These are phyloP conservation scores for Aspergillus sp. DNA, from an alignment of 2,329 filamentous ascomycete genomes.

Conservation along the genomic window DNA sequence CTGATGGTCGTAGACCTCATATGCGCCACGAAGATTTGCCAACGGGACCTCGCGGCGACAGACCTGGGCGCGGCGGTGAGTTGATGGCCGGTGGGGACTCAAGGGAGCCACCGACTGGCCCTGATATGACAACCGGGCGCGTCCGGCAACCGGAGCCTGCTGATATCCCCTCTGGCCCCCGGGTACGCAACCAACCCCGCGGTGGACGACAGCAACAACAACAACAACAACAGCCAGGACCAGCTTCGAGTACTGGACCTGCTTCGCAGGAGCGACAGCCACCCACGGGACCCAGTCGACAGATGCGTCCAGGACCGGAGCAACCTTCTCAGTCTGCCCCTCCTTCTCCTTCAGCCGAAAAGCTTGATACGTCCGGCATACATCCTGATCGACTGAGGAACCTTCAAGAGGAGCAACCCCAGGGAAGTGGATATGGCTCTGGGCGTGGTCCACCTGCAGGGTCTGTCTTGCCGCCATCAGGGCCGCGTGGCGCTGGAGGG, in stretches of 20 bases:
- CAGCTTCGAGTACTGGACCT: conserved; percentile 20
- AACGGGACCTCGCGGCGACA: conserved; percentile 51
- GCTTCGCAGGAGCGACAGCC: conserved; percentile 37
- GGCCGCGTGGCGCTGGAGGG: conserved; percentile 38
- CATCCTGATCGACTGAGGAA: conserved; percentile 54
- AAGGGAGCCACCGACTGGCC: conserved; percentile 36
- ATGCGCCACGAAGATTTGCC: conserved; percentile 48
- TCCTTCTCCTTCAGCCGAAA: conserved; percentile 31
- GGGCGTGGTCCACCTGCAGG: conserved; percentile 22
- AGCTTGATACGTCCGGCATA: conserved; percentile 44
- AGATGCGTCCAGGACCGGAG: conserved; percentile 33
- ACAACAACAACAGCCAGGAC: conserved; percentile 2
- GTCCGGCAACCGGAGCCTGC: conserved; percentile 38
- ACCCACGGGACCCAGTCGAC: conserved; percentile 43
- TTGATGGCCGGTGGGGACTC: conserved; percentile 28
- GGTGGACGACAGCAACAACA: conserved; percentile 35
- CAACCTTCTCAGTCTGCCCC: conserved; percentile 26
- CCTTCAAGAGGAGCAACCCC: conserved; percentile 33
- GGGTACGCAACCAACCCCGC: conserved; percentile 39
- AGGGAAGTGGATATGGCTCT: conserved; percentile 17
- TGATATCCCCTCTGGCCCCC: conserved; percentile 56
- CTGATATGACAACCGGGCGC: conserved; percentile 47
- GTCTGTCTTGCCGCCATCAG: conserved; percentile 35
- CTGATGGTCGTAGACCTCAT: conserved; percentile 31
- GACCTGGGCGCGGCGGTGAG: conserved; percentile 22